Conservation (phyloP, 208 protist genomes). For the Trypanosoma congolense region DNA sequence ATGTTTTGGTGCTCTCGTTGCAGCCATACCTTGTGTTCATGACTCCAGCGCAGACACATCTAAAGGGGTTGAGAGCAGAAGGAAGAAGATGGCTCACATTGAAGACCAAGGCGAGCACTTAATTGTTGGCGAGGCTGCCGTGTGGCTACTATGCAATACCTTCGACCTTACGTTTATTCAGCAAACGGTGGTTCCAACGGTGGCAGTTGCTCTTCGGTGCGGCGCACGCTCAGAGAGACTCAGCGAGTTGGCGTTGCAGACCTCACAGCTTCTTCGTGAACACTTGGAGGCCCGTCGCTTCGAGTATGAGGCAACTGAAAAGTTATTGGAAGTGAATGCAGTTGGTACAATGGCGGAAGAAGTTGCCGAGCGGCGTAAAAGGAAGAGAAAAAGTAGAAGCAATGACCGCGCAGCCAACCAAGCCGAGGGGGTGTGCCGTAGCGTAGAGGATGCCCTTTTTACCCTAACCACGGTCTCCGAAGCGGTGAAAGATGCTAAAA, state of each 20-base stretch:
- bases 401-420: constrained; percentile 15
- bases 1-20: constrained; percentile 68
- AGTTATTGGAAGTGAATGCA: too few relatives aligned
- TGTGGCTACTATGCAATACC: constrained; percentile 34
- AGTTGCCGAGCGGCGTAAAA: neutral
- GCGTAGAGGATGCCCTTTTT: constrained; percentile 27
- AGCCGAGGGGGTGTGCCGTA: neutral
- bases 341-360: neutral
- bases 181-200: constrained; percentile 39
- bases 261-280: constrained; percentile 47
- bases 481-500: constrained; percentile 6
- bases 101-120: constrained; percentile 4
- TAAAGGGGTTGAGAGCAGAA: neutral
- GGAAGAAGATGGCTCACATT: neutral
- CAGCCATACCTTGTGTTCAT: constrained; percentile 38
- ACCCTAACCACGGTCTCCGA: constrained; percentile 5
- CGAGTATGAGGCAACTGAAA: constrained; percentile 22
- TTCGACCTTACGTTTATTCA: constrained; percentile 28
- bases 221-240: constrained; percentile 50
- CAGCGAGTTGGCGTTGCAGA: constrained; percentile 48
- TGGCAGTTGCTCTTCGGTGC: constrained; percentile 39
- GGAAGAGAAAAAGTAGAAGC: constrained; percentile 7
- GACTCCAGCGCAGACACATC: constrained; percentile 4
- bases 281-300: constrained; percentile 66
- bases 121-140: constrained; percentile 22